A percentile compares a stretch with the other conserved stretches of the same genome.
These are phyloP conservation scores for Peronospora tabacina DNA, from an alignment of 352 stramenopile genomes.

Conservation along the genomic window DNA sequence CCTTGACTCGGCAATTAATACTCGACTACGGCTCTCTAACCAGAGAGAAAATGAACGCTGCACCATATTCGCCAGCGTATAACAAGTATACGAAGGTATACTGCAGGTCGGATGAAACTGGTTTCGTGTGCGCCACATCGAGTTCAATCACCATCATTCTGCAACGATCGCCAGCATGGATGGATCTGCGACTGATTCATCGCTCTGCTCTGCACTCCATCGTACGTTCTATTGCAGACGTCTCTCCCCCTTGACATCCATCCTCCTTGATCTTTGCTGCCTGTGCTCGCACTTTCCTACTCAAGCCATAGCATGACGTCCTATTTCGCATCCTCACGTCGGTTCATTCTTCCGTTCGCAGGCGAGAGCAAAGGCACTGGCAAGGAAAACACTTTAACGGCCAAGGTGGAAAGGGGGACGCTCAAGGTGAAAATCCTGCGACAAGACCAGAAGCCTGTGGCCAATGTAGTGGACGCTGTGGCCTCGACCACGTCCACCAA, in stretches of 20 bases:
- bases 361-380: slow-evolving; percentile 59
- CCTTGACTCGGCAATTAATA: too few relatives aligned
- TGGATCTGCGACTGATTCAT: slow-evolving; percentile 8
- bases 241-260: not conserved
- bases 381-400: slow-evolving; percentile 69
- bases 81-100: too few relatives aligned
- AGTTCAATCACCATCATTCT: slow-evolving; percentile 8
- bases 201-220: not conserved
- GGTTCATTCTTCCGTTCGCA: not conserved
- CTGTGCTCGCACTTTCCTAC: slow-evolving; percentile 1
- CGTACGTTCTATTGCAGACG: not conserved
- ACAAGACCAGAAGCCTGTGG: slow-evolving; percentile 26
- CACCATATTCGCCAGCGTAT: too few relatives aligned
- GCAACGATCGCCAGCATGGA: slow-evolving; percentile 11
- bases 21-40: too few relatives aligned
- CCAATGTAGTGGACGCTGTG: not conserved
- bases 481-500: not conserved
- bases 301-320: not conserved
- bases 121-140: not conserved
- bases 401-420: slow-evolving; percentile 63
- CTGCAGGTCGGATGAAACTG: not conserved
- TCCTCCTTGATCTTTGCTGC: not conserved
- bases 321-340: too few relatives aligned
- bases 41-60: too few relatives aligned
- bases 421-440: slow-evolving; percentile 76